Percentiles rank a stretch among this genome's conserved stretches.
Evolutionary conservation across 805 yeast species (phyloP).

Genomic region (Ogataea thermomethanolica): DNA sequence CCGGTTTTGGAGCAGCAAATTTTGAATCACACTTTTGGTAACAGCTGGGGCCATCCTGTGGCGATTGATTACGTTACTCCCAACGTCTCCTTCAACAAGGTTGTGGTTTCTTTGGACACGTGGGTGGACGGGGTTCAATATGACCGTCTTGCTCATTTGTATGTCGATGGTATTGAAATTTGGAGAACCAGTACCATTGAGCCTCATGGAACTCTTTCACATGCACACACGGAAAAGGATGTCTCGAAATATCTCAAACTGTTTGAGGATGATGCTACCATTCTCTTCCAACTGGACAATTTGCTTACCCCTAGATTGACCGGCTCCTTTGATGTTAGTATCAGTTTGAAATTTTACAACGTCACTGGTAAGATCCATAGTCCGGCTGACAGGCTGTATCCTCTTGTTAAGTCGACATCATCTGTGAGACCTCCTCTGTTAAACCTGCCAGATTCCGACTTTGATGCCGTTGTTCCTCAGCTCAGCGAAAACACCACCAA

Average conservation of each 20-base stretch:
- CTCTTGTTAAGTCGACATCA: constrained; percentile 32
- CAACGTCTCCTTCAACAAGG: constrained; percentile 45
- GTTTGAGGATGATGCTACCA: constrained; percentile 41
- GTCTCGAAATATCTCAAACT: constrained; percentile 51
- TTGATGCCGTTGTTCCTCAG: constrained; percentile 40
- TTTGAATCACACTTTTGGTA: constrained; percentile 48
- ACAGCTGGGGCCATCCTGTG: constrained; percentile 59
- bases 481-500: constrained; percentile 56
- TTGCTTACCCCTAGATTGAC: constrained; percentile 48
- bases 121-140: constrained; percentile 58
- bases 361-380: constrained; percentile 17
- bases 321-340: constrained; percentile 55
- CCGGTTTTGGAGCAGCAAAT: constrained; percentile 41
- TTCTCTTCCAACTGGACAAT: constrained; percentile 66
- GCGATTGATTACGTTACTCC: constrained; percentile 43
- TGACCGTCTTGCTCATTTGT: constrained; percentile 63
- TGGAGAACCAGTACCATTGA: constrained; percentile 89
- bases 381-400: constrained; percentile 40
- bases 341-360: constrained; percentile 50
- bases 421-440: constrained; percentile 40
- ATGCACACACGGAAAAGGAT: constrained; percentile 57
- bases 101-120: constrained; percentile 51
- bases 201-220: constrained; percentile 53
- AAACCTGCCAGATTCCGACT: constrained; percentile 41
- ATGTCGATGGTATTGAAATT: constrained; percentile 57